Evolutionary conservation across 2,329 filamentous ascomycete genomes (phyloP), one percentile per base, ranked within the genome.

Genomic region (Fusarium incarnatum): DNA sequence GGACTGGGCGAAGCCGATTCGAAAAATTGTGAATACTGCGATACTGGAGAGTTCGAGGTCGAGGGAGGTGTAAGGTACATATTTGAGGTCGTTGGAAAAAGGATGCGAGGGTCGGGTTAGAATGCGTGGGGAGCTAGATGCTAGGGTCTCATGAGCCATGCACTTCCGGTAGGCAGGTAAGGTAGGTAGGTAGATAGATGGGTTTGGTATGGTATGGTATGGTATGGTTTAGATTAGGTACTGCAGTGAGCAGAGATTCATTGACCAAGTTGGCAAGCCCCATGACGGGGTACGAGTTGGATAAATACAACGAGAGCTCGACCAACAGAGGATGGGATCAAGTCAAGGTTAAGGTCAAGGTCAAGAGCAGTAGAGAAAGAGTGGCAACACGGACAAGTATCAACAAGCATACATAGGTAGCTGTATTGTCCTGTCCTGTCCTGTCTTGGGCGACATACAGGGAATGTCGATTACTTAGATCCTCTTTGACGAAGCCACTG

Each of bases 51-150:
- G 48, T 72, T 76, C 62, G 80, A 83, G 60, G 85, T 79, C 47
- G 83, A 80, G 57, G 82, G 83, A 72, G 84, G 84, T 77, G 83
- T 83, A 71, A 83, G 79, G 77, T 85, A 84, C 84, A 86, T 86
- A 78, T 75, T 66, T 75, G 74, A 76, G 77, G 63, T 68, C 63
- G 71, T 72, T 71, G 57, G 60, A 69, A 60, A 64, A 64, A 59
- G 69, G 72, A 67, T 68, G 63, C 65, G 67, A 68, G 68, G 70
- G 68, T 72, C 64, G 68, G 56, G 62, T 70, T 70, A 54, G 67
- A 68, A 73, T 73, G 58, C 73, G 73, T 71, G 69, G 73, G 58
- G 60, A 71, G 49, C 34, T 42, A 53, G n/a, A 53, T 60, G 68
- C 73, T 72, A 57, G 66, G 71, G 70, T 71, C 70, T 65, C 60